Evolutionary conservation across 2,329 filamentous ascomycete genomes (phyloP), one percentile per base, ranked within the genome.

Genomic region (Clonostachys solani): DNA sequence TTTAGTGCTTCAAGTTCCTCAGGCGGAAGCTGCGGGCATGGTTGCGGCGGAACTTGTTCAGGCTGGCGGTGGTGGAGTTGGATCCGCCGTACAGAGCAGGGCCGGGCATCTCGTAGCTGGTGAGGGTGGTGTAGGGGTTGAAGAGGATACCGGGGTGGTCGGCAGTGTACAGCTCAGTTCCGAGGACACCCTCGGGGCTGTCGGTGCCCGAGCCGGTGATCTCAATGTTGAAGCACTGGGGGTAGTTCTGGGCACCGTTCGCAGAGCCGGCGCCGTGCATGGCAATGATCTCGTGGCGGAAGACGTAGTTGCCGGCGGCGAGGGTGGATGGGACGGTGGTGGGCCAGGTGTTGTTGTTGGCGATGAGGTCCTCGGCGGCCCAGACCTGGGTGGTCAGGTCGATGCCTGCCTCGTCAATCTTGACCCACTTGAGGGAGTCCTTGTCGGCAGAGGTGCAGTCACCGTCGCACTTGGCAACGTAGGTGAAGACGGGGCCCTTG

Each of bases 391-490:
- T 80, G 69, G 49, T 54, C 46, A 50, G 75, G 23, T 29, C 62
- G 43, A 80, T 68, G 54, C 81, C 82, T 35, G 61, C 68, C 53
- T 74, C 72, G 45, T 74, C 73, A 51, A 86, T 83, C 74, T 86
- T 86, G 74, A 82, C 78, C 65, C 76, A 84, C 54, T 75, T 61
- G 43, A 84, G 71, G 12, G 64, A 57, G 7, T 62, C 64, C 64
- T 79, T 77, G 65, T 77, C 72, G 49, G 75, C 77, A 3, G 62
- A 60, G 41, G 71, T 66, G 64, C 77, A 83, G 61, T 80, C 73
- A 42, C 72, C 77, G n/a, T 44, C 67, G 67, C 78, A 81, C 58
- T 72, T 71, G 52, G 83, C 82, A 29, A 85, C 66, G 70, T 84
- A 85, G 62, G 75, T 75, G 54, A 85, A 71, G 58, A 85, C 75